Percentiles rank a stretch among this genome's conserved stretches.
These are phyloP conservation scores for Manihot esculenta DNA, from an alignment of 441 rosid genomes.

Conservation along the genomic window DNA sequence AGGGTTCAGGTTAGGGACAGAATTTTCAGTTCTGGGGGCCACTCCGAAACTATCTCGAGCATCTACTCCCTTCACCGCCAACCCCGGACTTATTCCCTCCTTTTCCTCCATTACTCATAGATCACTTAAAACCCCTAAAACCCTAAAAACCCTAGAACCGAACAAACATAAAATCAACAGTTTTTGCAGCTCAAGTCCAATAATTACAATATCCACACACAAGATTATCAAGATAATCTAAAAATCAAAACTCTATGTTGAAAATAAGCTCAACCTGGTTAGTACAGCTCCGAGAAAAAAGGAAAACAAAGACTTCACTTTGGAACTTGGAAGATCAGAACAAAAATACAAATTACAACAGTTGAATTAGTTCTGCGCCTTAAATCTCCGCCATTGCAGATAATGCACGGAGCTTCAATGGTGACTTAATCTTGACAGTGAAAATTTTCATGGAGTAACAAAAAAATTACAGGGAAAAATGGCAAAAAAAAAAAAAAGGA, in stretches of 20 bases:
- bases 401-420: conserved; percentile 49
- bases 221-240: conserved; percentile 7
- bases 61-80: conserved; percentile 50
- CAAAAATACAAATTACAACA: conserved; percentile 15
- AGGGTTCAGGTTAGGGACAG: conserved; percentile 20
- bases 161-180: conserved; percentile 31
- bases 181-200: conserved; percentile 18
- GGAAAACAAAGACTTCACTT: conserved; percentile 13
- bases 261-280: conserved; percentile 22
- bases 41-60: conserved; percentile 46
- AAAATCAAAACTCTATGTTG: not conserved
- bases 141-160: conserved; percentile 42
- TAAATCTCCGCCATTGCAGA: conserved; percentile 46
- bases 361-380: conserved; percentile 21
- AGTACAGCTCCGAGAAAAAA: conserved; percentile 13
- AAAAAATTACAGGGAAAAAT: conserved; percentile 43
- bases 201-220: conserved; percentile 17
- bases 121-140: conserved; percentile 31
- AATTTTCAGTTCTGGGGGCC: conserved; percentile 58
- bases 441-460: conserved; percentile 20
- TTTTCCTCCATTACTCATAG: conserved; percentile 60
- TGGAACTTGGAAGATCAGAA: conserved; percentile 28
- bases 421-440: conserved; percentile 17
- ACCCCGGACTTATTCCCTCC: conserved; percentile 49
- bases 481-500: conserved; percentile 3